Base-by-base conservation (phyloP, 1,284 basidiomycete genomes). In the Rhodotorula glutinis region DNA sequence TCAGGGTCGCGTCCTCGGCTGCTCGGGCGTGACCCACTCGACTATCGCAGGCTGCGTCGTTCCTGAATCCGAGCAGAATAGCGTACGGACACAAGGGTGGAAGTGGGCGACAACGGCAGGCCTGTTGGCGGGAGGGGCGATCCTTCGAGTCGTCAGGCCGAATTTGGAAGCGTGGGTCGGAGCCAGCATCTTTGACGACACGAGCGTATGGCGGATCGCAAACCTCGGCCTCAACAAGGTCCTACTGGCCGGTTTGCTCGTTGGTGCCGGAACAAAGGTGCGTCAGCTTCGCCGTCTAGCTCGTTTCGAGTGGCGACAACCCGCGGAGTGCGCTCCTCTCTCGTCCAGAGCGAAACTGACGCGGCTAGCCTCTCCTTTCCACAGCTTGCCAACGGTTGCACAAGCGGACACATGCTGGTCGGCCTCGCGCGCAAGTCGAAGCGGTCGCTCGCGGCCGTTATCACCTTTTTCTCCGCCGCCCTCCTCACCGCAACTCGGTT, bases 261-360 rank as follows among this genome's bases (percentile, higher is more conserved):
- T 78, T 4, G 77, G 77, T 0, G 27, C 73, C 0, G 77, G 77
- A 2, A 78, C 77, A 1, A 77, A 76, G 69, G 76, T 77, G 58
- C 61, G 74, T 44, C 23, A 25, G 29, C 53, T 47, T n/a, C 17
- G 11, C 8, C 8, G 7, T 19, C 33, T 27, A 9, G 13, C 27
- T 29, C 21, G 14, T 11, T 4, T 23, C 27, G 8, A n/a, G 49
- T 43, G 23, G 21, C 19, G 30, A 21, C 33, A 21, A 38, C 8
- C 13, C 41, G 14, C 43, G 17, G 43, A 44, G 43, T 16, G 4
- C 43, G 17, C 43, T 16, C 43, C 5, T 5, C 8, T 16, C 14
- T 44, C 17, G 43, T 16, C 21, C 17, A 10, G 7, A 4, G 9
- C 9, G 43, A 44, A 44, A 16, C 43, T 27, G 27, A 52, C n/a